Evolutionary conservation across 129 eudicot species (phyloP).

Genomic region (sunflower (Helianthus annuus)): HanXRQr2.0-SUNRISE NC_035433.2:140720913-140721412

Average conservation of each 20-base stretch:
- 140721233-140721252: too few relatives aligned
- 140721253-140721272: too few relatives aligned
- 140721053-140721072: neutral
- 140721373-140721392: too few relatives aligned
- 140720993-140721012: neutral
- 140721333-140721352: too few relatives aligned
- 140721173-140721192: neutral
- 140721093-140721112: constrained; percentile 13
- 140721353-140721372: too few relatives aligned
- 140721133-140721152: neutral
- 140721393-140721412: too few relatives aligned
- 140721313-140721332: too few relatives aligned
- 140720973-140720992: neutral
- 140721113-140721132: neutral
- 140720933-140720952: neutral
- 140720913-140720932: neutral
- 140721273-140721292: too few relatives aligned
- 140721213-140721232: too few relatives aligned
- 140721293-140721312: too few relatives aligned
- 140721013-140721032: neutral
- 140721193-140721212: too few relatives aligned
- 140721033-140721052: neutral
- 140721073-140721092: too few relatives aligned
- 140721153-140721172: neutral
- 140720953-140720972: neutral